phyloP scores from a whole-genome alignment of 2,329 filamentous ascomycete genomes.

The Stachybotrys chlorohalonatus region DNA sequence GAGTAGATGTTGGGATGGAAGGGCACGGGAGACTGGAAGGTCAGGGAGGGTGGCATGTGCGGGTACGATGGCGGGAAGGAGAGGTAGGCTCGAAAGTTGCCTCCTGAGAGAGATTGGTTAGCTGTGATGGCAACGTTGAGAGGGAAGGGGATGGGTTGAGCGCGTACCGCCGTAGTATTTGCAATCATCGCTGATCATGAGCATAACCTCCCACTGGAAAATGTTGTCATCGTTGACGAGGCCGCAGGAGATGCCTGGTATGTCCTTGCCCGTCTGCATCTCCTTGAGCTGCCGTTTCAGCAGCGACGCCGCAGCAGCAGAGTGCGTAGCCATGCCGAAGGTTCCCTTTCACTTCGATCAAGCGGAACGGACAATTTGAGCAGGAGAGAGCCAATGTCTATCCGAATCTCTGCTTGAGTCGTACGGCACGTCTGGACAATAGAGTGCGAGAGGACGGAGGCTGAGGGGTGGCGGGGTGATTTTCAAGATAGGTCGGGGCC shows the following conservation, averaged over 20 bases:
- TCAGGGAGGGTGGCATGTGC: conserved; percentile 77
- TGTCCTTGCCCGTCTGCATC: conserved; percentile 85
- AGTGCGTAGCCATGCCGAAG: conserved; percentile 22
- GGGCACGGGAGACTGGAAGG: conserved; percentile 71
- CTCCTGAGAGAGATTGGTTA: conserved; percentile 46
- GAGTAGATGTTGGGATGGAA: conserved; percentile 95
- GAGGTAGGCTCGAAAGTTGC: conserved; percentile 81
- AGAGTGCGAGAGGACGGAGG: no score
- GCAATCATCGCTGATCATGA: conserved; percentile 94
- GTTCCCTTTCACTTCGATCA: background rate
- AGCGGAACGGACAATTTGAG: no score
- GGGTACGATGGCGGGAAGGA: conserved; percentile 82
- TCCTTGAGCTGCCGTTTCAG: conserved; percentile 83
- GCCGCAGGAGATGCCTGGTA: conserved; percentile 90
- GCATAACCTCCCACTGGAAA: conserved; percentile 97
- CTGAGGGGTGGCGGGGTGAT: no score
- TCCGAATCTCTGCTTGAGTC: no score
- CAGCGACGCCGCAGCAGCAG: conserved; percentile 58
- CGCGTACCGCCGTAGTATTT: conserved; percentile 81
- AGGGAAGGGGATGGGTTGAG: background rate
- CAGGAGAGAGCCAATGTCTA: no score
- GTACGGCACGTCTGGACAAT: no score
- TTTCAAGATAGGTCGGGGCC: no score
- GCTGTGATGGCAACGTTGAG: conserved; percentile 1
- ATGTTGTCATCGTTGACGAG: conserved; percentile 78